Percentiles rank a stretch among this genome's conserved stretches.
phyloP scores from a whole-genome alignment of 441 rosid species.

The Dalechampia spathulata region DNA sequence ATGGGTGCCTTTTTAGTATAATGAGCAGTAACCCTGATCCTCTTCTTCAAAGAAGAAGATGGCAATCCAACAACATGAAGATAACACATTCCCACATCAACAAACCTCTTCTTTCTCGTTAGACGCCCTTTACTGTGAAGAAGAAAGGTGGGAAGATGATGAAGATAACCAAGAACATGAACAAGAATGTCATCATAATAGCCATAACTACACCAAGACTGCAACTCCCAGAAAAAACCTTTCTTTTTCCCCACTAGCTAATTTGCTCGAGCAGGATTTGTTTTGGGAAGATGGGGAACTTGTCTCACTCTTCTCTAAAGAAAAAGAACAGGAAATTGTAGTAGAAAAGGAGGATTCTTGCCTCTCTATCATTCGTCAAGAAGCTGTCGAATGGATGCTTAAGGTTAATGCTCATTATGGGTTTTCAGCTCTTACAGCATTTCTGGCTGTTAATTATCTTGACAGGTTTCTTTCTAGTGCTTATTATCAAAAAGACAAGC shows the following conservation, averaged over 20 bases:
- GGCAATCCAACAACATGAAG: slow-evolving; percentile 34
- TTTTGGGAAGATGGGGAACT: slow-evolving; percentile 82
- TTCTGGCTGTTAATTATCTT: slow-evolving; percentile 62
- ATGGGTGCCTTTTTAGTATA: slow-evolving; percentile 13
- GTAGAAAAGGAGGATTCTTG: slow-evolving; percentile 13
- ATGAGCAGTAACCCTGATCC: slow-evolving; percentile 24
- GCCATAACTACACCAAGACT: too few species aligned
- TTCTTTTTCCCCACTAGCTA: slow-evolving; percentile 21
- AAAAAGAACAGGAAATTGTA: slow-evolving; percentile 28
- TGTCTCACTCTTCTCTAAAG: slow-evolving; percentile 52
- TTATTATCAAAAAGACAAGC: slow-evolving; percentile 45
- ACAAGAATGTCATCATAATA: too few species aligned
- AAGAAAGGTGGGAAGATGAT: slow-evolving; percentile 68
- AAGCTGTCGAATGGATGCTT: slow-evolving; percentile 62
- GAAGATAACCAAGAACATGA: too few species aligned
- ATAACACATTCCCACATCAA: too few species aligned
- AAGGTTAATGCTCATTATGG: slow-evolving; percentile 49
- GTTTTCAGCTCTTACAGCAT: slow-evolving; percentile 59
- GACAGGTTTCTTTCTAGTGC: slow-evolving; percentile 59
- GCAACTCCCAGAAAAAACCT: too few species aligned
- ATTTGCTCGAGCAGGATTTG: slow-evolving; percentile 51
- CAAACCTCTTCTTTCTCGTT: slow-evolving; percentile 32
- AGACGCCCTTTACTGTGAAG: slow-evolving; percentile 71
- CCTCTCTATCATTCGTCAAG: slow-evolving; percentile 25
- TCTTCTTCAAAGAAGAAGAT: slow-evolving; percentile 50